Evolutionary conservation across 306 rosid genomes (phyloP).

Genomic region (Prunus fruticosa): DNA sequence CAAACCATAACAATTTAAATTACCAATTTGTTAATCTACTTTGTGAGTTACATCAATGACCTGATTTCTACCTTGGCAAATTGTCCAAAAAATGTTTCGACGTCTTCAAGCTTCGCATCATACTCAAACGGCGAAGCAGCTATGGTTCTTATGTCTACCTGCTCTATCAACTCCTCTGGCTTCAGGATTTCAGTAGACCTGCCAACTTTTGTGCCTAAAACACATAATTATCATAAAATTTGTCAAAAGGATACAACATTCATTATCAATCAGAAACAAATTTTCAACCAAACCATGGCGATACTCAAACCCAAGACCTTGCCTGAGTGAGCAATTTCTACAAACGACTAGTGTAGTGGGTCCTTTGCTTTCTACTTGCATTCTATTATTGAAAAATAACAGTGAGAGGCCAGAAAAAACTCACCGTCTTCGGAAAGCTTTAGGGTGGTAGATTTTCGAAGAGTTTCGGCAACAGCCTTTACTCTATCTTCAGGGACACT

Average conservation of each 20-base stretch:
- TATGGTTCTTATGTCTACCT: slow-evolving; percentile 70
- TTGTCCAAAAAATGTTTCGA: slow-evolving; percentile 57
- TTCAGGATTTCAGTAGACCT: slow-evolving; percentile 59
- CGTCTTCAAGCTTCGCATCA: slow-evolving; percentile 69
- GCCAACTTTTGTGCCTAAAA: slow-evolving; percentile 64
- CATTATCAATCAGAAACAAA: background rate
- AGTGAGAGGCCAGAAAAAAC: slow-evolving; percentile 2
- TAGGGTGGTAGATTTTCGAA: slow-evolving; percentile 48
- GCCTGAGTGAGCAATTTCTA: too few relatives aligned
- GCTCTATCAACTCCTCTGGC: slow-evolving; percentile 75
- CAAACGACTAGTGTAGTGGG: too few relatives aligned
- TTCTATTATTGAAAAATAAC: background rate
- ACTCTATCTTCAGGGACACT: slow-evolving; percentile 47
- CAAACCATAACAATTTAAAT: background rate
- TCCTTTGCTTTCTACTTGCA: background rate
- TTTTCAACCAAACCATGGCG: background rate
- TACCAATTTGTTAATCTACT: too few relatives aligned
- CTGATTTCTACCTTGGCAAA: slow-evolving; percentile 53
- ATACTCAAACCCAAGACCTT: too few relatives aligned
- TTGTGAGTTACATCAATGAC: too few relatives aligned
- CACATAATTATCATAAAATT: background rate
- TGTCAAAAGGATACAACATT: background rate
- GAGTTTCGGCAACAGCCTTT: slow-evolving; percentile 68
- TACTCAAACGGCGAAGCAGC: slow-evolving; percentile 78
- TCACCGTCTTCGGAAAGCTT: slow-evolving; percentile 85